phyloP scores from a whole-genome alignment of 1,284 basidiomycete genomes.

The Pseudomicrostroma phylloplanum region DNA sequence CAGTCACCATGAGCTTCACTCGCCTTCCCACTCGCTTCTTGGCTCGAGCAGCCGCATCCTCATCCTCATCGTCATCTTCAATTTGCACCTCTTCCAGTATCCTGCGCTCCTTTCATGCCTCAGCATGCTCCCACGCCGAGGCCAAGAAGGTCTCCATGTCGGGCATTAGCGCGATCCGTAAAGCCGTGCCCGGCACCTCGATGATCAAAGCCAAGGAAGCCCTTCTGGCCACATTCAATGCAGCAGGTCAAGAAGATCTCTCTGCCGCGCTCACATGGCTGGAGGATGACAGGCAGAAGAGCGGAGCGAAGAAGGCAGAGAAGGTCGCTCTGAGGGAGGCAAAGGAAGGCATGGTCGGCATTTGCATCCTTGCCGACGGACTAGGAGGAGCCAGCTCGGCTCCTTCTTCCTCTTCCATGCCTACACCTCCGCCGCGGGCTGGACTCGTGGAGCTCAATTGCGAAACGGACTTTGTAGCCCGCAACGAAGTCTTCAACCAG shows the following conservation, averaged over 20 bases:
- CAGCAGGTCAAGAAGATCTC: slow-evolving; percentile 62
- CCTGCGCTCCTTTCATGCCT: slow-evolving; percentile 2
- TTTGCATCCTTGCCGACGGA: slow-evolving; percentile 66
- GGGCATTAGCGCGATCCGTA: slow-evolving; percentile 78
- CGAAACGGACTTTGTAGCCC: slow-evolving; percentile 92
- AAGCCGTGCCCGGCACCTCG: slow-evolving; percentile 64
- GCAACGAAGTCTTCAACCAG: slow-evolving; percentile 74
- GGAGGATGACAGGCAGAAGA: slow-evolving; percentile 63
- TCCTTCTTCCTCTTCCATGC: background rate
- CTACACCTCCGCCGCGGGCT: slow-evolving; percentile 56
- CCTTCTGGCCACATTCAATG: slow-evolving; percentile 59
- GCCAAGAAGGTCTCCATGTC: slow-evolving; percentile 56
- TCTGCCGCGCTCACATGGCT: slow-evolving; percentile 73
- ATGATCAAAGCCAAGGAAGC: slow-evolving; percentile 84
- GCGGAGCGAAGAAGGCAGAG: slow-evolving; percentile 71
- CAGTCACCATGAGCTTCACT: too few relatives aligned
- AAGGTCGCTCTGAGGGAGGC: slow-evolving; percentile 72
- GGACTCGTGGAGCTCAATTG: slow-evolving; percentile 89
- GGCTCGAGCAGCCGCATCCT: too few relatives aligned
- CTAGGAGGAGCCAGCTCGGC: slow-evolving; percentile 16
- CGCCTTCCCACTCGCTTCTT: too few relatives aligned
- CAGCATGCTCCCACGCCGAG: background rate
- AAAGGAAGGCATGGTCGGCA: slow-evolving; percentile 70
- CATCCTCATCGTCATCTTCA: too few relatives aligned
- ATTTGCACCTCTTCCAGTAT: background rate